These are phyloP conservation scores for Olyra latifolia DNA, from an alignment of 176 grass and related monocot species.

Conservation along the genomic window DNA sequence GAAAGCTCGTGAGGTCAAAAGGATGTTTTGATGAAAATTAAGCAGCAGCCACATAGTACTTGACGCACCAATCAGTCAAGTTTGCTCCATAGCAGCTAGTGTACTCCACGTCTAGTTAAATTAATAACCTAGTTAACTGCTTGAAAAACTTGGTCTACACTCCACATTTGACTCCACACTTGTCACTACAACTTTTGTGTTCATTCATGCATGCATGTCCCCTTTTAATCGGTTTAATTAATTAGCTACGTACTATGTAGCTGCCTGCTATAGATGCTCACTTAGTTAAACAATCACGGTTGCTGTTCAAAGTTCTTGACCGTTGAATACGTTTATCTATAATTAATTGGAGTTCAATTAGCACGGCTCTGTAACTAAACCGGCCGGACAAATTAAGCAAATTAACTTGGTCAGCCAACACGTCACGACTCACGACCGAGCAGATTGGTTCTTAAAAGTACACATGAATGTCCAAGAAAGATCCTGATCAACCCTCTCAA, in stretches of 20 bases:
- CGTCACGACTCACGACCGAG: neutral
- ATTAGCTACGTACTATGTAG: neutral
- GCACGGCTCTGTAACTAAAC: constrained; percentile 14
- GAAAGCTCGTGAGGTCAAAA: constrained; percentile 34
- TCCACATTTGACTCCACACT: constrained; percentile 24
- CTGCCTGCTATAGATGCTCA: constrained; percentile 28
- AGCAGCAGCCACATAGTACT: constrained; percentile 1
- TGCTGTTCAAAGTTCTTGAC: constrained; percentile 45
- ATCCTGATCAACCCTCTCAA: constrained; percentile 27
- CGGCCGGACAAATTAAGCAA: neutral
- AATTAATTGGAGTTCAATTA: neutral
- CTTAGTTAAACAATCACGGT: constrained; percentile 25
- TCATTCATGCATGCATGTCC: constrained; percentile 5
- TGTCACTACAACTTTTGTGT: neutral
- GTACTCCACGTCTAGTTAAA: constrained; percentile 15
- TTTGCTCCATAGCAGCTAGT: neutral
- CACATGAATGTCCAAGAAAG: constrained; percentile 21
- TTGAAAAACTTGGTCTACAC: constrained; percentile 31
- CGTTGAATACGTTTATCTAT: constrained; percentile 27
- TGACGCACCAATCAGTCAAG: constrained; percentile 27
- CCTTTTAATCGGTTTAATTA: constrained; percentile 26
- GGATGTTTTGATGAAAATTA: too few relatives aligned
- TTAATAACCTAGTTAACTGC: neutral
- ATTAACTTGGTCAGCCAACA: constrained; percentile 6
- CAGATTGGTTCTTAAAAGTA: constrained; percentile 6